Percentiles rank a stretch among this genome's conserved stretches.
Conservation (phyloP, 225 moss, liverwort and hornwort species). For the Ulota crispa region DNA sequence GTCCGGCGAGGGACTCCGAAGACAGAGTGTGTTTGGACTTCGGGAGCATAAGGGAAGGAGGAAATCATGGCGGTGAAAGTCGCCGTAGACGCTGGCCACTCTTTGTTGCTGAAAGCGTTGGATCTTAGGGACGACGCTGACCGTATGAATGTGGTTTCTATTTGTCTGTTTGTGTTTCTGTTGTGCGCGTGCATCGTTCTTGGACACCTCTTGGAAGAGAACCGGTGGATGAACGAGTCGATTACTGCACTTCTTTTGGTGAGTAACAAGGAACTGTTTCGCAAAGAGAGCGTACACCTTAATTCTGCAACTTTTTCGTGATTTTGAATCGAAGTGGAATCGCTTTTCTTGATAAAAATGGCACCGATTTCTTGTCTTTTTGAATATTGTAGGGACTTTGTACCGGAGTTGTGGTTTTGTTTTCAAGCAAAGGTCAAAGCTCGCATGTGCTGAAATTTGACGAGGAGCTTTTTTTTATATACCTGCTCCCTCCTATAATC, state of each 20-base stretch:
- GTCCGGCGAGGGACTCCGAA: background rate
- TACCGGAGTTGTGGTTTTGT: slow-evolving; percentile 66
- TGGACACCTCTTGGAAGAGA: slow-evolving; percentile 90
- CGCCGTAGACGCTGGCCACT: slow-evolving; percentile 27
- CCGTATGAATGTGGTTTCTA: slow-evolving; percentile 77
- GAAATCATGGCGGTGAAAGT: slow-evolving; percentile 28
- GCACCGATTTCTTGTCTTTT: background rate
- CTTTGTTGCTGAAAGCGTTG: slow-evolving; percentile 30
- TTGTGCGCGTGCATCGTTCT: slow-evolving; percentile 86
- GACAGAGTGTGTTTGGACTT: background rate
- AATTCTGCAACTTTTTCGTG: background rate
- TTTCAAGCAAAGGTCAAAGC: slow-evolving; percentile 79
- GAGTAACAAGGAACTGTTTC: background rate
- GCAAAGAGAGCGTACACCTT: background rate
- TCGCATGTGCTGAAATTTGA: slow-evolving; percentile 78
- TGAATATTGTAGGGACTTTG: slow-evolving; percentile 53
- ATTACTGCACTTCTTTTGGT: slow-evolving; percentile 82
- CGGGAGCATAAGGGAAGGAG: background rate
- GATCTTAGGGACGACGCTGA: slow-evolving; percentile 46
- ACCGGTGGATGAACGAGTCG: slow-evolving; percentile 95
- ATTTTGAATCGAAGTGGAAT: background rate
- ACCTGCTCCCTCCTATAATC: slow-evolving; percentile 91
- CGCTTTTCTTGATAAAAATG: background rate
- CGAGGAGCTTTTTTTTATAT: slow-evolving; percentile 89
- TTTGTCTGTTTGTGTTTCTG: slow-evolving; percentile 79